These are phyloP conservation scores for Brassica juncea DNA, from an alignment of 345 rosid species.

Conservation along the genomic window DNA sequence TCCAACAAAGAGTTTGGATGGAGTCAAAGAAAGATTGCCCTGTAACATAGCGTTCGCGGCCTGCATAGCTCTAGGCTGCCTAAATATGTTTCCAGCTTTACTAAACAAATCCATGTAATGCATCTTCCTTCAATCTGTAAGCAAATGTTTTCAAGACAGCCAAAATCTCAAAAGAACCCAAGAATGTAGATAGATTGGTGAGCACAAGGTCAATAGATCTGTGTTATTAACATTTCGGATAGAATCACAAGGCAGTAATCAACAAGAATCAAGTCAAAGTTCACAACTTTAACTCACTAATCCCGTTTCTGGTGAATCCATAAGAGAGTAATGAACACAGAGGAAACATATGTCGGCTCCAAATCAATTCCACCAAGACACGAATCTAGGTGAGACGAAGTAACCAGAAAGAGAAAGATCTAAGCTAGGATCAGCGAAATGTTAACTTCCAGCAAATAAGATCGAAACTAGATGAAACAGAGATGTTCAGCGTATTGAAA, in stretches of 20 bases:
- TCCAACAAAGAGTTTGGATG: slow-evolving; percentile 41
- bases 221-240: not conserved
- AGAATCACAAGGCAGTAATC: slow-evolving; percentile 4
- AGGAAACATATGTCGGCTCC: slow-evolving; percentile 6
- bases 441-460: not conserved
- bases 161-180: not conserved
- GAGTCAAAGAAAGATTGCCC: slow-evolving; percentile 40
- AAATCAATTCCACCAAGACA: slow-evolving; percentile 11
- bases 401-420: slow-evolving; percentile 3
- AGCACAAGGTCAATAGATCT: slow-evolving; percentile 7
- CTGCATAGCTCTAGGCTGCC: slow-evolving; percentile 40
- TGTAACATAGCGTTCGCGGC: slow-evolving; percentile 36
- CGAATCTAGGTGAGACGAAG: not conserved
- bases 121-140: slow-evolving; percentile 33
- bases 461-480: not conserved
- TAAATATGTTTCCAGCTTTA: slow-evolving; percentile 42
- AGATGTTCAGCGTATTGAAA: not conserved
- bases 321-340: too few species aligned
- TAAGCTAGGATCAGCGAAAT: slow-evolving; percentile 8
- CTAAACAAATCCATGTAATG: slow-evolving; percentile 43
- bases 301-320: slow-evolving; percentile 15
- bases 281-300: slow-evolving; percentile 13
- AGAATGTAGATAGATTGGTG: slow-evolving; percentile 5
- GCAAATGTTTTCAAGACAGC: slow-evolving; percentile 3
- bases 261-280: slow-evolving; percentile 25